A percentile compares a stretch with the other conserved stretches of the same genome.
Conservation (phyloP, 805 yeast genomes). For the Wickerhamiella siamensis region DNA sequence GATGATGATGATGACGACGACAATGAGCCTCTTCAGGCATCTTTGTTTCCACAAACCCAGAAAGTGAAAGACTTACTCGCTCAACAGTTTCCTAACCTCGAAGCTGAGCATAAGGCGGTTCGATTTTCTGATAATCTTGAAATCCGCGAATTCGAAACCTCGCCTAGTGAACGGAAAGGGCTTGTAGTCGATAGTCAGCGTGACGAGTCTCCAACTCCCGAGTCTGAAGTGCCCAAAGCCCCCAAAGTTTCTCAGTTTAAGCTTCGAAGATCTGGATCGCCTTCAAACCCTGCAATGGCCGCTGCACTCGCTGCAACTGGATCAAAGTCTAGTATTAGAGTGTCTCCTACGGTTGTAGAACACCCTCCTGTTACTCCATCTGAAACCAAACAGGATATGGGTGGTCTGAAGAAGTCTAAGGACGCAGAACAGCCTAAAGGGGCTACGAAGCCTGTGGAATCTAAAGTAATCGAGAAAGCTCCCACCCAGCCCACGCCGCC, state of each 20-base stretch:
- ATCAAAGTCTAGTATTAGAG: background rate
- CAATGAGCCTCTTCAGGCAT: conserved; percentile 25
- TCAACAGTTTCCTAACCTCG: conserved; percentile 3
- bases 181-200: background rate
- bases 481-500: background rate
- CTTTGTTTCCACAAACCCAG: conserved; percentile 22
- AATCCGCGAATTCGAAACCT: conserved; percentile 18
- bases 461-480: background rate
- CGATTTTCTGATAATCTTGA: conserved; percentile 16
- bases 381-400: background rate
- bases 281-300: background rate
- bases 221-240: background rate
- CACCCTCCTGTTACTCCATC: background rate
- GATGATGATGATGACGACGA: conserved; percentile 29
- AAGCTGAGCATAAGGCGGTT: conserved; percentile 9
- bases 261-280: conserved; percentile 6
- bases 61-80: conserved; percentile 11
- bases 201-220: background rate
- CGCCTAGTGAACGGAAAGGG: conserved; percentile 14
- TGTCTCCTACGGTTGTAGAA: background rate
- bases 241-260: conserved; percentile 24
- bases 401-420: background rate
- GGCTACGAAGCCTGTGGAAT: background rate
- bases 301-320: conserved; percentile 9
- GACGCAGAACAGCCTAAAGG: background rate